Base-by-base conservation (phyloP, 108 stramenopile genomes). In the Asterionellopsis glacialis region DNA sequence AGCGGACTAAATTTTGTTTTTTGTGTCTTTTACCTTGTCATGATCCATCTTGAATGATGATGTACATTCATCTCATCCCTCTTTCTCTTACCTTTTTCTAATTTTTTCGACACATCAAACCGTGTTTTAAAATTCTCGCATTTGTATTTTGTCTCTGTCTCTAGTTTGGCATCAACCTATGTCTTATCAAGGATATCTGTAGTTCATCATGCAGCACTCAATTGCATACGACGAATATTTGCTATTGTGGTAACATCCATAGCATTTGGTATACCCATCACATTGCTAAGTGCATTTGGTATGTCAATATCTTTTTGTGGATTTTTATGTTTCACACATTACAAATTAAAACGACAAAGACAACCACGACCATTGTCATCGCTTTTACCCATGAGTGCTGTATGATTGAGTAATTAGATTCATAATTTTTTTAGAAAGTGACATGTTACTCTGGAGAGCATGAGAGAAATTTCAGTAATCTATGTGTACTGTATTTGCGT, bases 151-250 rank as follows among this genome's bases (percentile, higher is more conserved):
- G n/a, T n/a, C n/a, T n/a, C n/a, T n/a, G n/a, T n/a, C n/a, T 51
- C 10, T 26, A 72, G 71, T 51, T 65, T 86, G 12, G 81, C 81
- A 49, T 80, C 79, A 24, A 86, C 81, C 0, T 80, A 69, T 41
- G 64, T 92, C 11, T 60, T 92, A 41, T 73, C 85, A n/a, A 43
- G 85, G 44, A 83, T 89, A 38, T 77, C 84, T 0, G 84, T 92
- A 6, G 87, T 92, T 0, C 82, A 85, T 54, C 87, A 92, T 59
- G 91, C 91, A 11, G 87, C 87, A 44, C 65, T 92, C 5, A 92
- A 92, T 69, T 88, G 87, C 64, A 74, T 88, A 14, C 79, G 91
- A 40, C 59, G 87, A 22, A 81, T 92, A 4, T 85, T 92, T 79
- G 87, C 91, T 41, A 81, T 92, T 42, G 57, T 88, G 4, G 68